These are phyloP conservation scores for Metschnikowia gelsemii DNA, from an alignment of 805 yeast species.

Conservation along the genomic window DNA sequence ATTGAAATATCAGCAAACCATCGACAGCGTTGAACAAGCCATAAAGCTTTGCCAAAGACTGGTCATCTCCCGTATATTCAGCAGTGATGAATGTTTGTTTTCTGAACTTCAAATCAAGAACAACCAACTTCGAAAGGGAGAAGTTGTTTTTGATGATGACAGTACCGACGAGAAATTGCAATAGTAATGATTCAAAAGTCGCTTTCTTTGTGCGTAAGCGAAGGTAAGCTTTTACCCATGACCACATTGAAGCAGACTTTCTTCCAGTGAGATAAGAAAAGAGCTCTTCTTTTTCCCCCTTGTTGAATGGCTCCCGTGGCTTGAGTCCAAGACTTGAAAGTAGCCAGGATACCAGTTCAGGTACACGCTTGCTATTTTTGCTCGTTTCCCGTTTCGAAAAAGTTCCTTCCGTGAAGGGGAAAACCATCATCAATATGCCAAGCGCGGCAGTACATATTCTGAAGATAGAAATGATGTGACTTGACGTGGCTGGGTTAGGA, in stretches of 20 bases:
- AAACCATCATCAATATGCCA: conserved; percentile 5
- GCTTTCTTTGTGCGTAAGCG: conserved; percentile 29
- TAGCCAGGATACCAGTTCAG: neutral
- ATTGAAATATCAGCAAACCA: conserved; percentile 32
- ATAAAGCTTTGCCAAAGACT: conserved; percentile 24
- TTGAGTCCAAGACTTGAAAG: conserved; percentile 3
- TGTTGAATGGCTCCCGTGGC: conserved; percentile 3
- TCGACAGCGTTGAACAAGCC: conserved; percentile 31
- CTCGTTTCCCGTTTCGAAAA: neutral
- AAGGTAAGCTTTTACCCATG: conserved; percentile 28
- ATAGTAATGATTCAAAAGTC: conserved; percentile 35
- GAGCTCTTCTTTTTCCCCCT: conserved; percentile 17
- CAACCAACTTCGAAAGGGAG: conserved; percentile 21
- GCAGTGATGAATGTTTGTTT: conserved; percentile 30
- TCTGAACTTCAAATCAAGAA: conserved; percentile 26
- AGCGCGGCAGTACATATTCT: neutral
- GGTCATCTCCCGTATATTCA: conserved; percentile 29
- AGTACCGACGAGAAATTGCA: conserved; percentile 30
- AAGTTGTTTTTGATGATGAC: conserved; percentile 27
- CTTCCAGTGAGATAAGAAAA: conserved; percentile 21
- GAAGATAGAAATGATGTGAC: conserved; percentile 1
- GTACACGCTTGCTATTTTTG: neutral
- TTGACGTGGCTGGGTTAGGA: neutral
- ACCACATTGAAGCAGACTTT: conserved; percentile 12
- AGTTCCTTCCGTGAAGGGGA: neutral